phyloP scores from a whole-genome alignment of 371 early-diverging fungal species.

The Umbelopsis sp. region DNA sequence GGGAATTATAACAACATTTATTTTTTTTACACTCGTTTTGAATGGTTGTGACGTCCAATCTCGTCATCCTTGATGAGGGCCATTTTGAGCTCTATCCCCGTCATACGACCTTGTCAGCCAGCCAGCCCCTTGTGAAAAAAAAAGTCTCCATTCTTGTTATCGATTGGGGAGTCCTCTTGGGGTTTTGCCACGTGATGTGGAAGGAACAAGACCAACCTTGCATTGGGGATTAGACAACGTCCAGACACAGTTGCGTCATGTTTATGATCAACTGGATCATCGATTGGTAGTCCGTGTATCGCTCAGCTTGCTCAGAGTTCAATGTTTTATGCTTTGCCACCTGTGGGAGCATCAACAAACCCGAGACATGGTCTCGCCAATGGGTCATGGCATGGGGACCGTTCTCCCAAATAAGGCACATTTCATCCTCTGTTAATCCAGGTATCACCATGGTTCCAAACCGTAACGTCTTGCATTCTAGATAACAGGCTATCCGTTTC shows the following conservation, averaged over 20 bases:
- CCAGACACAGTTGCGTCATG: not conserved
- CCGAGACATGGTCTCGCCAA: slow-evolving; percentile 6
- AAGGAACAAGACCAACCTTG: no score
- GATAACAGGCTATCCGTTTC: not conserved
- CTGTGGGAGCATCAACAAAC: not conserved
- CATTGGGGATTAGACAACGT: not conserved
- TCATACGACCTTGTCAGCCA: no score
- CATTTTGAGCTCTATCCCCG: no score
- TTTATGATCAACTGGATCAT: not conserved
- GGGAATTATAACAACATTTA: no score
- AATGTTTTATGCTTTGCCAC: not conserved
- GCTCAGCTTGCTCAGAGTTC: not conserved
- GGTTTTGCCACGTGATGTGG: no score
- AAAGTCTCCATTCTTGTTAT: no score
- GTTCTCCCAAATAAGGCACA: slow-evolving; percentile 5
- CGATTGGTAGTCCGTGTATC: not conserved
- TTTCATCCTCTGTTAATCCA: not conserved
- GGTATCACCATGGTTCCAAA: not conserved
- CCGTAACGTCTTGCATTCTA: not conserved
- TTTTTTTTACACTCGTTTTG: no score
- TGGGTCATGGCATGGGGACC: not conserved
- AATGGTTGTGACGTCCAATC: not conserved
- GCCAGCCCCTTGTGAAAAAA: no score
- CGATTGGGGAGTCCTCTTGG: no score
- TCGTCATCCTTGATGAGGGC: no score